Evolutionary conservation across 202 grass and related monocot genomes (phyloP).

Genomic region (Musa balbisiana): DNA sequence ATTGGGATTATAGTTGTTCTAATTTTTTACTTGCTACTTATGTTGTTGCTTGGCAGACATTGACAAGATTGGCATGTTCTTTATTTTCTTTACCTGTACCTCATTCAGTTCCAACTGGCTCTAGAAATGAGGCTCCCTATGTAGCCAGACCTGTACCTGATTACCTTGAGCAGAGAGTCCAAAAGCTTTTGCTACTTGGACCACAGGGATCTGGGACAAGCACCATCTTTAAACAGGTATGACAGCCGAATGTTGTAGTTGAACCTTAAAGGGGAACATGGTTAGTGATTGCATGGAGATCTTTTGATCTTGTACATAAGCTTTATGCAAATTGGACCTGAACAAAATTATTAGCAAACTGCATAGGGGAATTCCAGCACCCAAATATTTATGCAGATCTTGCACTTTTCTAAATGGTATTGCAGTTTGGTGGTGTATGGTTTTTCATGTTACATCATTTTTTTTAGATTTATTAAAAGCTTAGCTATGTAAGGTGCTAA

Average conservation of each 20-base stretch:
- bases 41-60: conserved; percentile 35
- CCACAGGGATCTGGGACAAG: conserved; percentile 75
- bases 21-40: neutral
- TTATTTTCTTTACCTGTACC: conserved; percentile 79
- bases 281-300: neutral
- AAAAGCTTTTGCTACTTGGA: conserved; percentile 89
- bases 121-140: conserved; percentile 55
- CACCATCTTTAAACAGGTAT: conserved; percentile 93
- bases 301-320: neutral
- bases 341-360: neutral
- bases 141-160: conserved; percentile 49
- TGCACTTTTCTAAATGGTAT: neutral
- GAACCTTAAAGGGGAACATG: neutral
- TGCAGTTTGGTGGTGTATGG: neutral
- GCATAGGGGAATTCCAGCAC: neutral
- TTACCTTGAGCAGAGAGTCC: conserved; percentile 80
- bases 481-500: too few relatives aligned
- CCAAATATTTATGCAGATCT: neutral
- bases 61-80: conserved; percentile 62
- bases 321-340: neutral
- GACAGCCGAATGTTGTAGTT: neutral
- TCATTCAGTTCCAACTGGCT: conserved; percentile 32
- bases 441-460: neutral
- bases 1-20: conserved; percentile 4
- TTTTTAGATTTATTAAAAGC: too few relatives aligned